These are phyloP conservation scores for Raffaelea deltoideospora DNA, from an alignment of 2,329 filamentous ascomycete genomes.

Conservation along the genomic window DNA sequence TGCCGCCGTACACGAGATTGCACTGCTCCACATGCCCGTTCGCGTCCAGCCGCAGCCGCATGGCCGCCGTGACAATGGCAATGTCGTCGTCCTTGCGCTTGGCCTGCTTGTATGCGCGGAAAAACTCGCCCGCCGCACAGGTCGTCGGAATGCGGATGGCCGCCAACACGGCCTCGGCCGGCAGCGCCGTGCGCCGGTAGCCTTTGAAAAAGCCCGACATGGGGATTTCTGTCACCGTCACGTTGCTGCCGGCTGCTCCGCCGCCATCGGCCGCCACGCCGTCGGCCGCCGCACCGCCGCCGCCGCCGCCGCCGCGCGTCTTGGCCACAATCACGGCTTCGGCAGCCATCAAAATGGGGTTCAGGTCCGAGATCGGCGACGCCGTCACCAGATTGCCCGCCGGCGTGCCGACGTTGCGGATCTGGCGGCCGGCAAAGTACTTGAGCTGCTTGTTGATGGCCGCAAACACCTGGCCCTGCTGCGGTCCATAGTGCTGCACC, in stretches of 20 bases:
- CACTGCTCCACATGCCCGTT: constrained; percentile 58
- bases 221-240: constrained; percentile 52
- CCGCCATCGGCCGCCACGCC: too few species aligned
- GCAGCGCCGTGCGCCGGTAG: constrained; percentile 72
- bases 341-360: constrained; percentile 81
- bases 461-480: constrained; percentile 64
- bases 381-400: constrained; percentile 90
- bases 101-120: constrained; percentile 86
- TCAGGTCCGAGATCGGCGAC: constrained; percentile 90
- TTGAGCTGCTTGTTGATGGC: constrained; percentile 87
- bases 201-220: constrained; percentile 89
- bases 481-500: constrained; percentile 58
- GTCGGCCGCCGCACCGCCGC: not conserved
- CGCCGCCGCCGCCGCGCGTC: constrained; percentile 38
- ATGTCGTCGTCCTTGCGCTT: constrained; percentile 98
- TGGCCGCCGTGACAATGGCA: constrained; percentile 82
- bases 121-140: constrained; percentile 60
- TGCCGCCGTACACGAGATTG: constrained; percentile 82
- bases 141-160: constrained; percentile 75
- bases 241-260: constrained; percentile 31
- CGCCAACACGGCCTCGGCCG: constrained; percentile 69
- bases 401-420: constrained; percentile 92
- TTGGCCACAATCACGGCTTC: constrained; percentile 71
- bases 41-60: constrained; percentile 54
- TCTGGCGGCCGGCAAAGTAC: constrained; percentile 90